phyloP scores from a whole-genome alignment of 768 basidiomycete genomes.

The Coprinellus aureogranulatus region DNA sequence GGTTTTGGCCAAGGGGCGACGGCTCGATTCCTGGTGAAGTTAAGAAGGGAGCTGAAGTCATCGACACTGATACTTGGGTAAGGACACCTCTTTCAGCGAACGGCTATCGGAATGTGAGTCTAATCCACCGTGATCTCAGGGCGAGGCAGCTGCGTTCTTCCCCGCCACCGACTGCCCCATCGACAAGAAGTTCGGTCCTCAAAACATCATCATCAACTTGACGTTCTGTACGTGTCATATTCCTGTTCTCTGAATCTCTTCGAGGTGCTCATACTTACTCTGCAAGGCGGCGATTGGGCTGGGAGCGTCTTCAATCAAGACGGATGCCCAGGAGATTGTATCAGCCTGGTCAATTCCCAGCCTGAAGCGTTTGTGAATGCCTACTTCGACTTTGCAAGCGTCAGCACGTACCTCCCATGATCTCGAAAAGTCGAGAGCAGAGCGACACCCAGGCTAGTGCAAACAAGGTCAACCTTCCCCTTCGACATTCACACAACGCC shows the following conservation, averaged over 20 bases:
- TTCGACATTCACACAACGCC: too few relatives aligned
- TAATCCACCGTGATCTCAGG: too few relatives aligned
- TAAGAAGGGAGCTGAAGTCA: slow-evolving; percentile 32
- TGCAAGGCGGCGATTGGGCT: slow-evolving; percentile 55
- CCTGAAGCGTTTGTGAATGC: slow-evolving; percentile 62
- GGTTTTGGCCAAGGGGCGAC: slow-evolving; percentile 67
- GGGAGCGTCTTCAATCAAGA: slow-evolving; percentile 44
- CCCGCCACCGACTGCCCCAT: slow-evolving; percentile 62
- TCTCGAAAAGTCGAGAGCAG: too few relatives aligned
- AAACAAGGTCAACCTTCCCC: too few relatives aligned
- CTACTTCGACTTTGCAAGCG: slow-evolving; percentile 63
- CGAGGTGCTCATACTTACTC: background rate
- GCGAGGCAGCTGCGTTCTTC: slow-evolving; percentile 56
- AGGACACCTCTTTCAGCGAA: slow-evolving; percentile 5
- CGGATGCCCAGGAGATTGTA: slow-evolving; percentile 56
- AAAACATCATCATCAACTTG: slow-evolving; percentile 67
- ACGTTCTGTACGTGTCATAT: slow-evolving; percentile 42
- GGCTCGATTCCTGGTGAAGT: slow-evolving; percentile 48
- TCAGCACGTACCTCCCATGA: slow-evolving; percentile 28
- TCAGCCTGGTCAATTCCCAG: slow-evolving; percentile 58
- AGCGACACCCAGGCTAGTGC: too few relatives aligned
- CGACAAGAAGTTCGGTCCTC: slow-evolving; percentile 45
- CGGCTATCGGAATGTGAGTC: background rate
- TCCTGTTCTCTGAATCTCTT: too few relatives aligned
- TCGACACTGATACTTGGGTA: slow-evolving; percentile 57